Conservation (phyloP, 2,329 filamentous ascomycete species). For the Exserohilum rostratum region DNA sequence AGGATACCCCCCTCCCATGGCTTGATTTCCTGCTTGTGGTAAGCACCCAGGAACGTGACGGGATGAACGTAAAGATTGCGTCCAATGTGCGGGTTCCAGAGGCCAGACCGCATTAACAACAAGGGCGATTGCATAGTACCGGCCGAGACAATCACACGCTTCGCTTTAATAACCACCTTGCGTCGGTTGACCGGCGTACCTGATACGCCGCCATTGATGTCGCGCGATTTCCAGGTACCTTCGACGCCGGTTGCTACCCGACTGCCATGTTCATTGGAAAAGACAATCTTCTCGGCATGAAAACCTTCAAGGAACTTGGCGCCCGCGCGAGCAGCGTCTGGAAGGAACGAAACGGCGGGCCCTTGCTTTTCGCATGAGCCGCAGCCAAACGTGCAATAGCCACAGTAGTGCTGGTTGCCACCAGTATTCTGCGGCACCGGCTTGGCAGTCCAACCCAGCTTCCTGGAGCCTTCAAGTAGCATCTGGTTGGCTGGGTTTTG, state of each 20-base stretch:
- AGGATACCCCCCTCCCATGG: slow-evolving; percentile 74
- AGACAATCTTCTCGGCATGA: slow-evolving; percentile 71
- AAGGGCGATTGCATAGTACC: slow-evolving; percentile 80
- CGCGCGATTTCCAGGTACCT: slow-evolving; percentile 77
- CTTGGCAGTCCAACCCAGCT: slow-evolving; percentile 73
- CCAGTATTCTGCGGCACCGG: slow-evolving; percentile 81
- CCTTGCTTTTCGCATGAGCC: slow-evolving; percentile 76
- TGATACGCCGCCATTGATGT: slow-evolving; percentile 64
- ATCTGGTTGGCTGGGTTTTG: slow-evolving; percentile 76
- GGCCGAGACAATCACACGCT: slow-evolving; percentile 77
- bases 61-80: slow-evolving; percentile 84
- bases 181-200: slow-evolving; percentile 60
- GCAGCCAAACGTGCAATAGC: slow-evolving; percentile 66
- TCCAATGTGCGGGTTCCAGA: slow-evolving; percentile 83
- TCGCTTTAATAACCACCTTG: slow-evolving; percentile 74
- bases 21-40: slow-evolving; percentile 73
- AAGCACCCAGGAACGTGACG: slow-evolving; percentile 60
- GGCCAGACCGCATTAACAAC: slow-evolving; percentile 75
- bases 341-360: slow-evolving; percentile 76
- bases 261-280: slow-evolving; percentile 62
- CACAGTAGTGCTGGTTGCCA: slow-evolving; percentile 74
- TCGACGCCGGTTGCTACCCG: slow-evolving; percentile 71
- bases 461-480: slow-evolving; percentile 75
- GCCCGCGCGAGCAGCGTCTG: slow-evolving; percentile 77
- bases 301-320: slow-evolving; percentile 87